Conservation (phyloP, 108 stramenopile genomes). For the Skeletonema potamos region DNA sequence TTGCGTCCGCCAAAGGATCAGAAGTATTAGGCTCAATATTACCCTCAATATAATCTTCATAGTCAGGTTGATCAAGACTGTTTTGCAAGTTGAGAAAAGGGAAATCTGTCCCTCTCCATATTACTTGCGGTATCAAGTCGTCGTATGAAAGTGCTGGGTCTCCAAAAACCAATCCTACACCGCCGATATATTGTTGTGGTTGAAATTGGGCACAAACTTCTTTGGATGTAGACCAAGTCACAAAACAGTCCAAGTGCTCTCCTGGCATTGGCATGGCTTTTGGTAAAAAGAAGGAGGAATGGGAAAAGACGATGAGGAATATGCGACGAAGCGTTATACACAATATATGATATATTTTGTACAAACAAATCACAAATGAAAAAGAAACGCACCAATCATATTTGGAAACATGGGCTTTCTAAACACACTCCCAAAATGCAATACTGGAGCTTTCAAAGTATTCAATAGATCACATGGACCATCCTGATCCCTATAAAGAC, state of each 20-base stretch:
- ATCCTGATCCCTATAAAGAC: conserved; percentile 2
- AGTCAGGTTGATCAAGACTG: neutral
- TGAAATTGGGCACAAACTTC: neutral
- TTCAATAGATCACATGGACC: neutral
- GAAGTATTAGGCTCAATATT: neutral
- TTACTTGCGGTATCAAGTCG: conserved; percentile 6
- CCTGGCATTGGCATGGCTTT: conserved; percentile 6
- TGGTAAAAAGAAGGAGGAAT: neutral
- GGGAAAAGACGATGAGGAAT: neutral
- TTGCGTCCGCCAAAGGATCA: neutral
- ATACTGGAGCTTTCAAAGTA: neutral
- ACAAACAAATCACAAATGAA: neutral
- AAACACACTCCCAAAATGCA: conserved; percentile 4
- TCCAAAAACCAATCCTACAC: neutral
- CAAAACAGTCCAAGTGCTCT: conserved; percentile 1
- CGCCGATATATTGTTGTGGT: neutral
- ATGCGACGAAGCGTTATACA: neutral
- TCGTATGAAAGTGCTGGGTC: neutral
- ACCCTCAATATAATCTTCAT: neutral
- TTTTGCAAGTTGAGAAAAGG: neutral
- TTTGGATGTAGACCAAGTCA: neutral
- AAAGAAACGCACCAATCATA: neutral
- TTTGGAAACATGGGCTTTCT: neutral
- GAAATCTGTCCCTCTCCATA: conserved; percentile 19
- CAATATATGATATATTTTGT: neutral